These are phyloP conservation scores for Phyllosticta citrichinensis DNA, from an alignment of 2,329 filamentous ascomycete genomes.

Conservation along the genomic window DNA sequence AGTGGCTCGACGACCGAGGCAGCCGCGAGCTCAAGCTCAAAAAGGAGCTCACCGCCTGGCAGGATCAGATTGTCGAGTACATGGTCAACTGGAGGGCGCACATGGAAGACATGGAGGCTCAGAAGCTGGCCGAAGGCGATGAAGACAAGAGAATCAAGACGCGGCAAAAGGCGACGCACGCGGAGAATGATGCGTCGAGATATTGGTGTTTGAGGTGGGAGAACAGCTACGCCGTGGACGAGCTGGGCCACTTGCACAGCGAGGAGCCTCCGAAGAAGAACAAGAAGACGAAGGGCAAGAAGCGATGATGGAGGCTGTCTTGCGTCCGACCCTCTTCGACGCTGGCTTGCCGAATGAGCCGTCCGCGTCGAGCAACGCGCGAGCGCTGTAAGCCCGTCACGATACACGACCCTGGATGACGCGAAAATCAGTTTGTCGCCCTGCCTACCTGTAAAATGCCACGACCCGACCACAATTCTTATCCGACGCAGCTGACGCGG, in stretches of 20 bases:
- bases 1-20: constrained; percentile 82
- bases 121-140: constrained; percentile 39
- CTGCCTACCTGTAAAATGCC: neutral
- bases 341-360: neutral
- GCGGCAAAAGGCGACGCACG: constrained; percentile 47
- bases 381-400: neutral
- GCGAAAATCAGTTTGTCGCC: too few relatives aligned
- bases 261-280: constrained; percentile 45
- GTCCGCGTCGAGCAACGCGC: neutral
- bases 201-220: constrained; percentile 56
- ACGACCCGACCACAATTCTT: neutral
- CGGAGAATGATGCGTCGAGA: constrained; percentile 41
- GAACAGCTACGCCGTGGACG: constrained; percentile 50
- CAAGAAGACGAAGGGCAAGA: constrained; percentile 26
- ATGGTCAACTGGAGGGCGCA: constrained; percentile 76
- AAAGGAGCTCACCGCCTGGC: constrained; percentile 73
- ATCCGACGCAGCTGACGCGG: neutral
- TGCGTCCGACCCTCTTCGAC: too few relatives aligned
- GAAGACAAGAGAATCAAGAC: constrained; percentile 49
- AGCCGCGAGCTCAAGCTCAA: constrained; percentile 76
- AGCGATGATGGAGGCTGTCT: neutral
- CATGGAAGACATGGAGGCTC: constrained; percentile 44
- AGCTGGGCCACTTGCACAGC: constrained; percentile 50
- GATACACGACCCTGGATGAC: neutral
- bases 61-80: constrained; percentile 62